Evolutionary conservation across 2,329 filamentous ascomycete genomes (phyloP), one percentile per base, ranked within the genome.

Genomic region (Phoma herbarum): DNA sequence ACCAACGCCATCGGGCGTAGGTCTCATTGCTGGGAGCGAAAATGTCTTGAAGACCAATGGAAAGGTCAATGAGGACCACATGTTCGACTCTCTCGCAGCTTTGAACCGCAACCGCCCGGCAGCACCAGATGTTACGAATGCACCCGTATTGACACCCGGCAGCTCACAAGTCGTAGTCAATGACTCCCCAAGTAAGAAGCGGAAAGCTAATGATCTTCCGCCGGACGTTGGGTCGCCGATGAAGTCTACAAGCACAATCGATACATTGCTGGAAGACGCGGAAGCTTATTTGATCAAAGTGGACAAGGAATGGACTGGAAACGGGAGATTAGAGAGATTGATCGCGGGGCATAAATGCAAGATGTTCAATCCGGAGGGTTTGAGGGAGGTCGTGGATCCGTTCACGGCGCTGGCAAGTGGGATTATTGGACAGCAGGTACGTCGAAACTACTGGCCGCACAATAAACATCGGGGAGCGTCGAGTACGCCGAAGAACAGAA

Each of bases 341-440:
- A 86, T 97, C 47, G 88, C 91, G 57, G 85, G 86, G 57, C 85
- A 96, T 71, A 86, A 85, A 60, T 98, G 94, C 77, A 84, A 83
- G 53, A 79, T 95, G 16, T 98, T 98, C 78, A 90, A 88, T 1
- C 85, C 92, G 0, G 88, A 90, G 62, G 92, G 93, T 0, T 80
- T 98, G n/a, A 86, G 89, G 26, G 92, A 97, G 77, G 83, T 87
- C 63, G 86, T 97, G 60, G 92, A 98, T 77, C 95, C 95, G 0
- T 99, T 97, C 72, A 89, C 90, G 67, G 88, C 87, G 57, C 83
- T 99, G 31, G 85, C 87, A 37, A 93, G 90, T 76, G 90, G 93
- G 50, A 97, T 99, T 73, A 96, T 98, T 69, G 93, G 92, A 52
- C 95, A 98, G 79, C 95, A 99, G 80, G 75, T 78, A 71, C 22